Base-by-base conservation (phyloP, 2,329 filamentous ascomycete genomes). In the Emydomyces testavorans region DNA sequence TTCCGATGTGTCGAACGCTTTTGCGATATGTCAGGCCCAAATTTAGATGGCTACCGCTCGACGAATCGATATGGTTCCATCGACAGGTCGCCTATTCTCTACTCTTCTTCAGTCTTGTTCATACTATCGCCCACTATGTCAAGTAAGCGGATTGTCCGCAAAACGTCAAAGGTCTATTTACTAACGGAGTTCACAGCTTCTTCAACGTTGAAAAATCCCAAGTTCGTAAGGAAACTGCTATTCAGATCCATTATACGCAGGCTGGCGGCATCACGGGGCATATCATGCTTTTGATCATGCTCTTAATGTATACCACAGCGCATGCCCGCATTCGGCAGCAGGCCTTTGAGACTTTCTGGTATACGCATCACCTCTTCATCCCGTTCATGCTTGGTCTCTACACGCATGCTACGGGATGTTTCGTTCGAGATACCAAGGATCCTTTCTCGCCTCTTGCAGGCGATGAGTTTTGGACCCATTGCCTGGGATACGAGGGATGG, bases 301-400 rank as follows among this genome's bases (percentile, higher is more conserved):
- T 98, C 53, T 71, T 98, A 53, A 98, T 98, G 76, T 98, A 94
- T 70, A 98, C 92, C 1, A 95, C 89, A 0, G 84, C 92, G 2
- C 92, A 98, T 62, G 77, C 83, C 58, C 84, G 86, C 56, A 96
- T 98, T 55, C 84, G 92, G 47, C 90, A 96, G 64, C 92, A 98
- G 64, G 94, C 87, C 0, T 98, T 89, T 62, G 92, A 98, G 70
- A 93, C 90, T 0, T 98, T 98, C 65, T 98, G 92, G 92, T 98
- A 98, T 69, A 94, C 88, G 0, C 92, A 98, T 67, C 92, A 98
- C 60, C 77, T 98, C n/a, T 96, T 96, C 61, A 84, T 98, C 52
- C 90, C 92, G 1, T 98, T 98, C 67, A 70, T 96, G 60, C 75
- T 98, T 37, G 90, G 79, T 38, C 80, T 98, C 57, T 98, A 96